Base-by-base conservation (phyloP, 2,329 filamentous ascomycete species). In the Pseudopithomyces maydicus region DNA sequence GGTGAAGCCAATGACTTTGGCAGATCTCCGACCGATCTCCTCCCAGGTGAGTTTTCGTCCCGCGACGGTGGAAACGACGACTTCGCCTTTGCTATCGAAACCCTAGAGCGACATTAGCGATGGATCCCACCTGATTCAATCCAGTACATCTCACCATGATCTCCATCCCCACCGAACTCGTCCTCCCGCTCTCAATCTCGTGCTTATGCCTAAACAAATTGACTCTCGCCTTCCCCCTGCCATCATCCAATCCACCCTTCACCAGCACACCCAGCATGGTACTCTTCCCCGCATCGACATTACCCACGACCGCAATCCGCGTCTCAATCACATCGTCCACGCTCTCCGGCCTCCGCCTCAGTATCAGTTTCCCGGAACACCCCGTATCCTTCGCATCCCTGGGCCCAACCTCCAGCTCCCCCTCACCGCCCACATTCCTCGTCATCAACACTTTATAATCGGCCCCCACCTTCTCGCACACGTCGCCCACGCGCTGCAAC, bases 171-270 rank as follows among this genome's bases (percentile, higher is more conserved):
- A 99, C 95, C 0, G 93, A 97, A 73, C 92, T 97, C 10, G 95
- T 99, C 63, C 95, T 85, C 1, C 95, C 95, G 45, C 91, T 95
- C 77, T 99, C 95, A 39, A 98, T 90, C 78, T 99, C 95, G 71
- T 99, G 95, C 78, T 99, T 98, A 77, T 99, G 95, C 15, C 95
- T 87, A 79, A 99, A 99, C 12, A 99, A 86, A 64, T 97, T 98
- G 50, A 99, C 91, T 60, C 95, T 89, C 44, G 95, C 94, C 75
- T 91, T 94, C 12, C 95, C 95, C 71, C 95, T 86, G 15, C 95
- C 95, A 77, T 99, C 95, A 69, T 99, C 95, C 1, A 99, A 86
- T 50, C 91, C 91, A 5, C 95, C 95, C 77, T 98, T 98, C 6
- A 98, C 95, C 6, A 99, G 82, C 1, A 99, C 95, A 42, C 95